Percentiles rank a stretch among this genome's conserved stretches.
Conservation (phyloP, 176 grass and related monocot genomes). For the Otatea glauca region DNA sequence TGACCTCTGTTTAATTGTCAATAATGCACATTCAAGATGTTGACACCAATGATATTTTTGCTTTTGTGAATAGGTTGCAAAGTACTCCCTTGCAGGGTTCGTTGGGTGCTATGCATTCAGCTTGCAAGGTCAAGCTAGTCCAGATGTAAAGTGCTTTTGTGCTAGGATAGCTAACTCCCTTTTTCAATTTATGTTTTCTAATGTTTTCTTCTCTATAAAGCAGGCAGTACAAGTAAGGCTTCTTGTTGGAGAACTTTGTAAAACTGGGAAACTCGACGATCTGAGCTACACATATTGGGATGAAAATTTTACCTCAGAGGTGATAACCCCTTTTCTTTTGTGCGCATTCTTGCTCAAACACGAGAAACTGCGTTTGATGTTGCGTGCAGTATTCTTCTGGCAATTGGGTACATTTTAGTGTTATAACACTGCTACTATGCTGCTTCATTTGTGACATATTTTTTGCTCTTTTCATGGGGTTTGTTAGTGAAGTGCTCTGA, state of each 20-base stretch:
- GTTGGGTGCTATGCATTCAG: slow-evolving; percentile 85
- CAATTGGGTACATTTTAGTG: slow-evolving; percentile 14
- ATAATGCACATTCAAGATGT: not conserved
- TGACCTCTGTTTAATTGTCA: not conserved
- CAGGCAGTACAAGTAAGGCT: slow-evolving; percentile 83
- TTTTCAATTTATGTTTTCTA: slow-evolving; percentile 31
- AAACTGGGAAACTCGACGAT: slow-evolving; percentile 71
- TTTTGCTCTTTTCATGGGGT: slow-evolving; percentile 22
- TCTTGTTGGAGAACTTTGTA: slow-evolving; percentile 73
- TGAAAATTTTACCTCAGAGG: slow-evolving; percentile 94
- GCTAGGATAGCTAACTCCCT: slow-evolving; percentile 1
- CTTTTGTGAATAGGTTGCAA: slow-evolving; percentile 56
- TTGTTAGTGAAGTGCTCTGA: slow-evolving; percentile 20
- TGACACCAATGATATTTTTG: slow-evolving; percentile 1
- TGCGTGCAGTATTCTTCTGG: not conserved
- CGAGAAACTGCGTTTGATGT: not conserved
- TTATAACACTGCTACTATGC: not conserved
- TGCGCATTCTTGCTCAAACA: slow-evolving; percentile 29
- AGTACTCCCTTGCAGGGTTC: slow-evolving; percentile 71
- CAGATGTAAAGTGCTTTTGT: slow-evolving; percentile 48
- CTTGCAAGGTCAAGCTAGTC: slow-evolving; percentile 59
- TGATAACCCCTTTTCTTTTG: slow-evolving; percentile 34
- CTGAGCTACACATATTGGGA: slow-evolving; percentile 86
- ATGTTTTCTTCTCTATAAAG: slow-evolving; percentile 52
- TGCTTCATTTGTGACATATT: not conserved